Conservation (phyloP, 352 stramenopile species). For the Globisporangium perplexum region DNA sequence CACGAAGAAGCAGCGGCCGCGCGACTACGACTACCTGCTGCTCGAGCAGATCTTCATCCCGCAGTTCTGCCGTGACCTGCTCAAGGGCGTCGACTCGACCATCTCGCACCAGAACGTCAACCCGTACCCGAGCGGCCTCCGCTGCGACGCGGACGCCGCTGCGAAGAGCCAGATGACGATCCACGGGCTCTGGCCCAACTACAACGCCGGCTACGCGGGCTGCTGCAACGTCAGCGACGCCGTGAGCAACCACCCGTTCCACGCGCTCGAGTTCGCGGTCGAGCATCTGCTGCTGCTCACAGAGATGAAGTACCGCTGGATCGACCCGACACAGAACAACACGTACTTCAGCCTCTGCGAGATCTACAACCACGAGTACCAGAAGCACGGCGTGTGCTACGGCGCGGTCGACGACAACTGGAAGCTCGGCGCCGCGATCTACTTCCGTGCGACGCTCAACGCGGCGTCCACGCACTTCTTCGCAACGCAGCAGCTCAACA, state of each 20-base stretch:
- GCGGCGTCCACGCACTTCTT: conserved; percentile 28
- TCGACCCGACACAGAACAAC: conserved; percentile 46
- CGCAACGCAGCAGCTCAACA: conserved; percentile 47
- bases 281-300: conserved; percentile 44
- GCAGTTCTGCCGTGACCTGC: conserved; percentile 76
- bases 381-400: conserved; percentile 81
- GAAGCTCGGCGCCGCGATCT: conserved; percentile 42
- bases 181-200: conserved; percentile 73
- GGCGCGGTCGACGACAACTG: conserved; percentile 44
- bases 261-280: conserved; percentile 34
- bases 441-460: conserved; percentile 61
- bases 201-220: conserved; percentile 57
- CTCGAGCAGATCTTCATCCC: conserved; percentile 76
- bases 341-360: conserved; percentile 65
- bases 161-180: conserved; percentile 59
- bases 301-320: conserved; percentile 54
- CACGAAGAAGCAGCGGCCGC: conserved; percentile 52
- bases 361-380: conserved; percentile 82
- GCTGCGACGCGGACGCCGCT: conserved; percentile 32
- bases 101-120: conserved; percentile 77
- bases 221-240: conserved; percentile 61
- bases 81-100: conserved; percentile 62
- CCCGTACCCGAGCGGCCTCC: conserved; percentile 41
- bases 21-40: conserved; percentile 74
- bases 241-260: conserved; percentile 47